Evolutionary conservation across 768 basidiomycete species (phyloP), one percentile per base, ranked within the genome.

Genomic region (Bullera alba): DNA sequence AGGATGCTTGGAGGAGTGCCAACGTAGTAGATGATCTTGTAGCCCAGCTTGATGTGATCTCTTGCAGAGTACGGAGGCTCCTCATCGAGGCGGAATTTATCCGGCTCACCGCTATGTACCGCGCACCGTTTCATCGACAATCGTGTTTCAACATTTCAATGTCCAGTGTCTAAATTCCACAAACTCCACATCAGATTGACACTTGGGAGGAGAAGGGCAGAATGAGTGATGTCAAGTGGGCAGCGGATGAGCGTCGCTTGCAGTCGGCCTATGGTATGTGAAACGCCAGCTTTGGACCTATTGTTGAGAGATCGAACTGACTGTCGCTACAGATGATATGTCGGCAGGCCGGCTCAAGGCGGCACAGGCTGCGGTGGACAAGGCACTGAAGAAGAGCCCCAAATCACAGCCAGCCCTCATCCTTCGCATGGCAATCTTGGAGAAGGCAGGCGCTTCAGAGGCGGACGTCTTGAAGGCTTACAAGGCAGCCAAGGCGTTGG

Each of bases 241-340:
- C 53, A 39, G 37, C 53, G 16, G 66, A 68, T 26, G 60, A 68
- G 57, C 36, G 66, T 5, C 60, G 61, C 43, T 52, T 68, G 8
- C 54, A 56, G 46, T 26, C 52, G 6, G 61, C 51, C 2, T 68
- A 65, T 36, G 63, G 66, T 68, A 34, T 37, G 65, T 55, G n/a
- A n/a, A n/a, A n/a, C n/a, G n/a, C n/a, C n/a, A n/a, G n/a, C n/a
- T n/a, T n/a, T n/a, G n/a, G n/a, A n/a, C n/a, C n/a, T n/a, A n/a
- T n/a, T n/a, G n/a, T n/a, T n/a, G n/a, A n/a, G n/a, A n/a, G n/a
- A n/a, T n/a, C n/a, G n/a, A n/a, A n/a, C n/a, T n/a, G n/a, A 12
- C n/a, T n/a, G n/a, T n/a, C n/a, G n/a, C n/a, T n/a, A n/a, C 50
- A 67, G 65, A 67, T 28, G 66, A 68, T 30, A 48, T 65, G 23